Evolutionary conservation across 371 early-diverging fungal species (phyloP).

Genomic region (Rhizopus sp.): DNA sequence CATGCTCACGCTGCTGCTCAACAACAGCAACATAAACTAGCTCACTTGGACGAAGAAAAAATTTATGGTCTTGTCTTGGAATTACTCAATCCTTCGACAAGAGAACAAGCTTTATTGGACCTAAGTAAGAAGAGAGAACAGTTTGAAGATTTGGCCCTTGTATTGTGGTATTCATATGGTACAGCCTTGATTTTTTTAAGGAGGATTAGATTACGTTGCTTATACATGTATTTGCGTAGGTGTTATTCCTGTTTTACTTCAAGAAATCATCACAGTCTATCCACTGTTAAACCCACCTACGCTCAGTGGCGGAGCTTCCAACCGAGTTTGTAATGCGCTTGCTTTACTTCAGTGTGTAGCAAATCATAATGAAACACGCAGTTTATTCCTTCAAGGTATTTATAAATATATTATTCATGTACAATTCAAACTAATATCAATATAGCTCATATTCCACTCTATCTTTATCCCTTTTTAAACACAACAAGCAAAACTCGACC

Average conservation of each 20-base stretch:
- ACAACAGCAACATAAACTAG: constrained; percentile 41
- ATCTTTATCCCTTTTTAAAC: constrained; percentile 97
- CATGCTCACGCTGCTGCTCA: constrained; percentile 13
- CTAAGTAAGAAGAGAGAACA: constrained; percentile 93
- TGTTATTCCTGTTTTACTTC: constrained; percentile 91
- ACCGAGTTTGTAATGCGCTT: constrained; percentile 95
- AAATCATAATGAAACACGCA: constrained; percentile 90
- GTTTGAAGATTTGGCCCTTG: constrained; percentile 91
- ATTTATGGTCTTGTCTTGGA: constrained; percentile 89
- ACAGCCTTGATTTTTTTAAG: constrained; percentile 17
- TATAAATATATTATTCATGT: background rate
- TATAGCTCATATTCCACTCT: constrained; percentile 93
- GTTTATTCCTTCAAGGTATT: constrained; percentile 80
- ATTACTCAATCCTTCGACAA: constrained; percentile 72
- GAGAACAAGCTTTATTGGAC: constrained; percentile 91
- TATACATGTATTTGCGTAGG: constrained; percentile 43
- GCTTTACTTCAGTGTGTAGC: constrained; percentile 96
- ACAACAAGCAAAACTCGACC: constrained; percentile 94
- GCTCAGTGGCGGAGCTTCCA: constrained; percentile 84
- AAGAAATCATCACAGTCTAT: constrained; percentile 94
- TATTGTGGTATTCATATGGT: constrained; percentile 97
- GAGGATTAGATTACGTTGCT: constrained; percentile 1
- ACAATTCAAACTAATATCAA: background rate
- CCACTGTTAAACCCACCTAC: constrained; percentile 88
- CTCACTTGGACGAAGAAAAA: constrained; percentile 73